phyloP scores from a whole-genome alignment of 78 protist species.

The Polysphondylium violaceum region DNA sequence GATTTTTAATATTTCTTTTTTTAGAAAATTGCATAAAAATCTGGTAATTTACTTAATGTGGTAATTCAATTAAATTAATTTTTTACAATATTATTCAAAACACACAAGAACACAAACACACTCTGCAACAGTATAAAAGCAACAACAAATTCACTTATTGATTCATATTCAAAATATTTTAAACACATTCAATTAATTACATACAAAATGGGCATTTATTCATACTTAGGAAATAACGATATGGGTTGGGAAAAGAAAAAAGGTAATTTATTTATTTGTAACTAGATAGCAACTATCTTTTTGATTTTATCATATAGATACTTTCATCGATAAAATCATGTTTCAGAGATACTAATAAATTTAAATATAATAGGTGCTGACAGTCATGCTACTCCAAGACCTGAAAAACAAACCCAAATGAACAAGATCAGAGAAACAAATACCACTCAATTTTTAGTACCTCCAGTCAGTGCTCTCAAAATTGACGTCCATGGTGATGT shows the following conservation, averaged over 20 bases:
- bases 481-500: constrained; percentile 12
- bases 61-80: no score
- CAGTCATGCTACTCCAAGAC: constrained; percentile 49
- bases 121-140: no score
- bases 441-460: constrained; percentile 24
- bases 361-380: constrained; percentile 24
- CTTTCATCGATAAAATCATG: not conserved
- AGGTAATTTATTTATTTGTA: not conserved
- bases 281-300: not conserved
- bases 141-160: not conserved
- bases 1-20: no score
- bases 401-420: constrained; percentile 54
- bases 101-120: no score
- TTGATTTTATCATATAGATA: not conserved
- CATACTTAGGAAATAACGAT: constrained; percentile 16
- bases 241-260: constrained; percentile 22
- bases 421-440: not conserved
- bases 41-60: no score
- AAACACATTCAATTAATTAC: not conserved
- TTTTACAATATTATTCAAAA: no score
- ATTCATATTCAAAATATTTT: not conserved
- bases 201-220: not conserved
- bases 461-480: constrained; percentile 15
- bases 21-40: no score
- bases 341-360: not conserved